These are phyloP conservation scores for Corynespora cassiicola DNA, from an alignment of 2,329 filamentous ascomycete species.

Conservation along the genomic window DNA sequence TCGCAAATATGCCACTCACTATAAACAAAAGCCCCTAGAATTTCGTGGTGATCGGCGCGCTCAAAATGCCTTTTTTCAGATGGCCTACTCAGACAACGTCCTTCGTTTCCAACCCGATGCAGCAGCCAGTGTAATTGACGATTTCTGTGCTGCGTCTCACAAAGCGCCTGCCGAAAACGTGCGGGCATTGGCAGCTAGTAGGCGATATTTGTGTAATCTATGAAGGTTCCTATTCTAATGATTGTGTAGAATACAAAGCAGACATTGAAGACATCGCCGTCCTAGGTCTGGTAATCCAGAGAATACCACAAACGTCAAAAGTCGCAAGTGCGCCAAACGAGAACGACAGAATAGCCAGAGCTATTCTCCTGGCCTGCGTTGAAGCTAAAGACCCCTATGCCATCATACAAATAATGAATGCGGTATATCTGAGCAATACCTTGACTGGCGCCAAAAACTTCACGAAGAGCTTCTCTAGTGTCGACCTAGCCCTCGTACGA, in stretches of 20 bases:
- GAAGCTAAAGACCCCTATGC: slow-evolving; percentile 34
- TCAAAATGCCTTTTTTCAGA: too few species aligned
- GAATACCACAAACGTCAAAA: slow-evolving; percentile 30
- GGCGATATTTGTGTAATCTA: slow-evolving; percentile 4
- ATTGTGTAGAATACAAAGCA: slow-evolving; percentile 29
- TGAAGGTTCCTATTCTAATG: slow-evolving; percentile 5
- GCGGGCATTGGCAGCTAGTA: slow-evolving; percentile 26
- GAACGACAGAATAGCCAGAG: slow-evolving; percentile 22
- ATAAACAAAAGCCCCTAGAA: too few species aligned
- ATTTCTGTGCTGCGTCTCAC: slow-evolving; percentile 20
- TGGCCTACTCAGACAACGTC: too few species aligned
- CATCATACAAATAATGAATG: slow-evolving; percentile 35
- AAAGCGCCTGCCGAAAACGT: too few species aligned
- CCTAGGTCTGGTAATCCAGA: slow-evolving; percentile 31
- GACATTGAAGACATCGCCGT: slow-evolving; percentile 28
- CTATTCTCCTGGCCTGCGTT: slow-evolving; percentile 35
- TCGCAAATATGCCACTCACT: not conserved
- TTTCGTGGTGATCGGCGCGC: too few species aligned
- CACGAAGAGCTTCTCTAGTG: slow-evolving; percentile 20
- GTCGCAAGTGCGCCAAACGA: slow-evolving; percentile 28
- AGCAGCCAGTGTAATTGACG: slow-evolving; percentile 30
- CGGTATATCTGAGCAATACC: slow-evolving; percentile 23
- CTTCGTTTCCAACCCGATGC: slow-evolving; percentile 19
- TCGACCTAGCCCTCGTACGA: too few species aligned
- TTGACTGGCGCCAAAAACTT: slow-evolving; percentile 18